phyloP scores from a whole-genome alignment of 2,329 filamentous ascomycete genomes.

The Ascochyta viciae-villosae region DNA sequence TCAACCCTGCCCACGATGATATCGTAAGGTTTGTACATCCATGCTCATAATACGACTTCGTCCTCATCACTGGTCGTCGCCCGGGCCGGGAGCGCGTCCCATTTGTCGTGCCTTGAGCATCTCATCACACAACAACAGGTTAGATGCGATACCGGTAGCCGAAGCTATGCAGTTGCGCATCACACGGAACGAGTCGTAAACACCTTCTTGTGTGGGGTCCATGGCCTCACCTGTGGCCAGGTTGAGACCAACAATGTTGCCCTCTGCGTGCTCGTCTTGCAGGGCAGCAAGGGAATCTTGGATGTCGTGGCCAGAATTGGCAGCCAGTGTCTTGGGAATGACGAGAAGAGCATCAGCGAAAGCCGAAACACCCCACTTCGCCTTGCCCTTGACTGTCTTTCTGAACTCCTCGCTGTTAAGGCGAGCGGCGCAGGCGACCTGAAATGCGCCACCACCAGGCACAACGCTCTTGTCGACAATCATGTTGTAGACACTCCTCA shows the following conservation, averaged over 20 bases:
- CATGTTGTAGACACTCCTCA: slow-evolving; percentile 98
- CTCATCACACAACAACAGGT: slow-evolving; percentile 94
- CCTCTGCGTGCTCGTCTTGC: slow-evolving; percentile 84
- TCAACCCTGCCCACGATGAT: background rate
- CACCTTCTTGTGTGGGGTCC: slow-evolving; percentile 90
- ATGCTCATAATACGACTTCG: background rate
- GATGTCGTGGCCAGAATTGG: slow-evolving; percentile 94
- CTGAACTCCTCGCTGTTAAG: slow-evolving; percentile 85
- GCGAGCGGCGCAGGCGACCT: slow-evolving; percentile 88
- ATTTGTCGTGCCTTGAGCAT: slow-evolving; percentile 98
- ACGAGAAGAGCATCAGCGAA: slow-evolving; percentile 94
- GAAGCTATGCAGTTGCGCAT: slow-evolving; percentile 92
- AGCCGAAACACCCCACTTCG: slow-evolving; percentile 92
- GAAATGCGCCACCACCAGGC: slow-evolving; percentile 93
- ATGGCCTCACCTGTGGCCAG: slow-evolving; percentile 88
- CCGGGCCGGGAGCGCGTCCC: slow-evolving; percentile 52
- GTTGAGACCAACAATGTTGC: slow-evolving; percentile 85
- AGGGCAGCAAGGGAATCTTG: slow-evolving; percentile 90
- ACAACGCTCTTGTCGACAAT: slow-evolving; percentile 98
- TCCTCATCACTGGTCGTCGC: slow-evolving; percentile 14
- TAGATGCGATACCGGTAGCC: slow-evolving; percentile 92
- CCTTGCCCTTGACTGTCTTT: slow-evolving; percentile 95
- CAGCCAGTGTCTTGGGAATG: slow-evolving; percentile 96
- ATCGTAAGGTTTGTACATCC: background rate
- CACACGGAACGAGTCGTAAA: slow-evolving; percentile 96